phyloP scores from a whole-genome alignment of 306 rosid species.

The Coriaria nepalensis region DNA sequence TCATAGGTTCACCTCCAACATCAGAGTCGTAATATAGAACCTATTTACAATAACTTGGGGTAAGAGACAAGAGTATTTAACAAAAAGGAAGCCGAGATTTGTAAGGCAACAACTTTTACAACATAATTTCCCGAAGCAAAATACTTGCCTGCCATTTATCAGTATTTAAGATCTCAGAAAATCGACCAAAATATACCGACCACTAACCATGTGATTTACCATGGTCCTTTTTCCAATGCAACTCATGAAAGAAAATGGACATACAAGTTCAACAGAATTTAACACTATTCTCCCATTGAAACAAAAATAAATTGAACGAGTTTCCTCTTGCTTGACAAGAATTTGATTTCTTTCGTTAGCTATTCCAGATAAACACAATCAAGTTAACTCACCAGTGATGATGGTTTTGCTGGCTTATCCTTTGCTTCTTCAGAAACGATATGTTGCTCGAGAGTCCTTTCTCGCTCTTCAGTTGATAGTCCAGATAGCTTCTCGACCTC shows the following conservation, averaged over 20 bases:
- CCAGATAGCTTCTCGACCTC: constrained; percentile 50
- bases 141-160: no score
- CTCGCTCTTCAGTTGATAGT: constrained; percentile 37
- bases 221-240: no score
- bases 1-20: constrained; percentile 74
- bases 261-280: no score
- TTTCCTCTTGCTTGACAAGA: no score
- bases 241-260: no score
- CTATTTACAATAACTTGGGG: constrained; percentile 19
- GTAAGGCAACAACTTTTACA: not conserved
- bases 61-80: constrained; percentile 7
- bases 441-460: constrained; percentile 40
- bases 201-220: no score
- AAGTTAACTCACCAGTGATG: constrained; percentile 42
- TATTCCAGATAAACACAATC: not conserved
- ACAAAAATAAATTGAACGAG: no score
- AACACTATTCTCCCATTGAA: no score
- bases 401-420: constrained; percentile 51
- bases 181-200: no score
- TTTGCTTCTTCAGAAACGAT: constrained; percentile 40
- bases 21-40: constrained; percentile 76
- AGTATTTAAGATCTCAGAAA: no score
- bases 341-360: no score
- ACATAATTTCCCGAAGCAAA: no score
- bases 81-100: constrained; percentile 10